phyloP scores from a whole-genome alignment of 2,329 filamentous ascomycete species.

The Trichoderma endophyticum region DNA sequence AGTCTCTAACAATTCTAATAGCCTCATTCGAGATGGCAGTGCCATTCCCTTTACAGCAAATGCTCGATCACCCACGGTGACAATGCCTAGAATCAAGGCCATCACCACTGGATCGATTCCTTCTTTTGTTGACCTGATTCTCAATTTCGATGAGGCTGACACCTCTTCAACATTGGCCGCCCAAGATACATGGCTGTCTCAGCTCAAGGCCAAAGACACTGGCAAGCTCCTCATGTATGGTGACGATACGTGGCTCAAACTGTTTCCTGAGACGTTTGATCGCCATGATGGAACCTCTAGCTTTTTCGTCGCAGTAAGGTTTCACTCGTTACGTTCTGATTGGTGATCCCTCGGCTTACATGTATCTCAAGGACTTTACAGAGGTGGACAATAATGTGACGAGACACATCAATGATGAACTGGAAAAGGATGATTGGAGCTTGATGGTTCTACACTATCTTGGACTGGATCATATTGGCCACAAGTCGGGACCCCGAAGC shows the following conservation, averaged over 20 bases:
- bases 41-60: constrained; percentile 94
- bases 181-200: constrained; percentile 95
- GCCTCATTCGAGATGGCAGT: constrained; percentile 76
- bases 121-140: constrained; percentile 92
- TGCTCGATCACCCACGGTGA: constrained; percentile 94
- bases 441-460: constrained; percentile 94
- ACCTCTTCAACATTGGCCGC: constrained; percentile 80
- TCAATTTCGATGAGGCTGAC: constrained; percentile 94
- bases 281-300: constrained; percentile 90
- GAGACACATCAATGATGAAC: constrained; percentile 75
- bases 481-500: constrained; percentile 87
- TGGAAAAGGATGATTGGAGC: constrained; percentile 79
- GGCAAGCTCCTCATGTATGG: constrained; percentile 92
- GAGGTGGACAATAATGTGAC: constrained; percentile 98
- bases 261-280: constrained; percentile 87
- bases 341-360: neutral
- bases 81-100: constrained; percentile 96
- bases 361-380: constrained; percentile 72
- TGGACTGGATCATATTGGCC: constrained; percentile 93
- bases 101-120: constrained; percentile 98
- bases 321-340: neutral
- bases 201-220: constrained; percentile 70
- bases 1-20: constrained; percentile 34
- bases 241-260: constrained; percentile 96
- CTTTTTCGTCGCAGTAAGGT: constrained; percentile 91